Base-by-base conservation (phyloP, 306 rosid genomes). In the Cicer yamashitae region DNA sequence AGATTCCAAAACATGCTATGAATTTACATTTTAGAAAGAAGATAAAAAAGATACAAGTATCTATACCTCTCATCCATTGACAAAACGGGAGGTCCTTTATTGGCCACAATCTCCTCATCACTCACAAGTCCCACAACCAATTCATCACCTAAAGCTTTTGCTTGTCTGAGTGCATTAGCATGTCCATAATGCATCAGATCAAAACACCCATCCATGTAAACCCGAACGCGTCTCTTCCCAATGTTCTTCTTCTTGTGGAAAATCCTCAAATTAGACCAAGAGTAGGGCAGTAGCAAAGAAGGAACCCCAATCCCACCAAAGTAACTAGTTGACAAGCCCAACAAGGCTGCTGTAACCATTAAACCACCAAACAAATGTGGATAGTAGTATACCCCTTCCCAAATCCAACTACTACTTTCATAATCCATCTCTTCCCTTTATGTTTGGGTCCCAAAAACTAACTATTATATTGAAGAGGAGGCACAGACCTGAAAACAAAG, bases 151-250 rank as follows among this genome's bases (percentile, higher is more conserved):
- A 96, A 80, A 73, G 94, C 96, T 82, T 92, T 96, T 20, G 99
- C 99, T 84, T 96, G 99, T 85, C 99, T 89, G 82, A 96, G 81
- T 30, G 99, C 99, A 84, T 96, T 96, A 67, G 99, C 99, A 74
- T 96, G 99, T 17, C 99, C 99, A 61, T 90, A 96, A 83, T 96
- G 99, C 99, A 96, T 96, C 77, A 96, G 96, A 87, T 96, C 99
- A 78, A 96, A 96, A 77, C 99, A 96, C 0, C 99, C 99, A 83
- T 96, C 99, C 98, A 96, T 96, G 81, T 96, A 96, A 60, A 96
- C 98, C 54, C 99, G 91, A 78, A 90, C 77, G 22, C 89, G 96
- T 87, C 85, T 92, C 84, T 88, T 89, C 65, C 86, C 90, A 1
- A 37, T 14, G 76, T 70, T 82, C 75, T 96, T 96, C 89, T 85